These are phyloP conservation scores for Polyporus tsugae DNA, from an alignment of 1,284 basidiomycete species.

Conservation along the genomic window DNA sequence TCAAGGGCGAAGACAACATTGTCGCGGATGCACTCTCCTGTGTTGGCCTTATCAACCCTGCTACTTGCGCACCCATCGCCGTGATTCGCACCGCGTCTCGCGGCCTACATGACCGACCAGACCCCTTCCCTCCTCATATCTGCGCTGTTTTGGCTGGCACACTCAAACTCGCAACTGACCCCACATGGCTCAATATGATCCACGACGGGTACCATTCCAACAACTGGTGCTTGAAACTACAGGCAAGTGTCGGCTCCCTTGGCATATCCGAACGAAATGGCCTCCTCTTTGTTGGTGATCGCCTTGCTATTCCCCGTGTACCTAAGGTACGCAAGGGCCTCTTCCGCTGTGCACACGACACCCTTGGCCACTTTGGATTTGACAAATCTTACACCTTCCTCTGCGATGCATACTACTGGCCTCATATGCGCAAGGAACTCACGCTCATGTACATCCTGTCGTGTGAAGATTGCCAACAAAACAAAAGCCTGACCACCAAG, in stretches of 20 bases:
- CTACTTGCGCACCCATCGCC: too few relatives aligned
- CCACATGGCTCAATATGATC: too few relatives aligned
- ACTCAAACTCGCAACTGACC: too few relatives aligned
- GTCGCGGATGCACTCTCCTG: slow-evolving; percentile 38
- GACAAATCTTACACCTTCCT: slow-evolving; percentile 45
- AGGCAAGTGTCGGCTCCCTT: neutral
- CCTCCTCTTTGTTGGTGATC: slow-evolving; percentile 42
- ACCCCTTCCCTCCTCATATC: too few relatives aligned
- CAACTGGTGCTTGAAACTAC: too few relatives aligned
- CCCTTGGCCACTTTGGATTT: slow-evolving; percentile 48
- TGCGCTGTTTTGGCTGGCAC: too few relatives aligned
- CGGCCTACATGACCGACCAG: too few relatives aligned
- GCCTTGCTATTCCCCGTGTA: slow-evolving; percentile 37
- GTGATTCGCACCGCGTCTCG: too few relatives aligned
- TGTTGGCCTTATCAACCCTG: too few relatives aligned
- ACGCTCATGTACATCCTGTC: slow-evolving; percentile 34
- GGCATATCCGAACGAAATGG: slow-evolving; percentile 28
- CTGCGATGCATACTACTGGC: slow-evolving; percentile 48
- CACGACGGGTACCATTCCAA: too few relatives aligned
- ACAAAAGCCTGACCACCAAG: slow-evolving; percentile 31
- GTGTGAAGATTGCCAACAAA: slow-evolving; percentile 33
- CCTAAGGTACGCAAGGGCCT: slow-evolving; percentile 31
- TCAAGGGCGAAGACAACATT: slow-evolving; percentile 46
- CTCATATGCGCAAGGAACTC: slow-evolving; percentile 45
- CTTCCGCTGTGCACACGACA: slow-evolving; percentile 40